A percentile compares a stretch with the other conserved stretches of the same genome.
These are phyloP conservation scores for Quambalaria eucalypti DNA, from an alignment of 1,284 basidiomycete species.

Conservation along the genomic window DNA sequence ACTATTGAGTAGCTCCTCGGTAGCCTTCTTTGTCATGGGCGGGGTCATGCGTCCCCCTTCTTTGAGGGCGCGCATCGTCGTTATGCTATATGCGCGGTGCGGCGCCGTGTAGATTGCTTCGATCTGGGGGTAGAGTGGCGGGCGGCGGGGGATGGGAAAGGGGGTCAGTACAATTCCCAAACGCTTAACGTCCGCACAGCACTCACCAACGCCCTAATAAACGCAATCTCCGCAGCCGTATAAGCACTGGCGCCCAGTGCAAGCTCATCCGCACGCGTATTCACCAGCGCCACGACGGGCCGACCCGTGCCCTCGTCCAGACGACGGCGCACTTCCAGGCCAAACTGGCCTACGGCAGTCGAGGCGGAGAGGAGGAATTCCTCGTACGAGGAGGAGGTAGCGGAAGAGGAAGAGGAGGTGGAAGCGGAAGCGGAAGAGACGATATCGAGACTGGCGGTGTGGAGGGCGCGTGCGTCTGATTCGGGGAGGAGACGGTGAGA, in stretches of 20 bases:
- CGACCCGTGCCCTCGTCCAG: too few species aligned
- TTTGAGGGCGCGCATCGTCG: conserved; percentile 51
- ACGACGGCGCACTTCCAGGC: too few species aligned
- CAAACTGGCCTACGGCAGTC: too few species aligned
- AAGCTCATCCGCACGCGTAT: conserved; percentile 28
- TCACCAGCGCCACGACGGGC: conserved; percentile 36
- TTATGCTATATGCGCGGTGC: conserved; percentile 63
- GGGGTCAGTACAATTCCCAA: not conserved
- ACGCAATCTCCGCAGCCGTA: conserved; percentile 23
- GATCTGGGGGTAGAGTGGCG: conserved; percentile 52
- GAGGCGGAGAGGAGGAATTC: too few species aligned
- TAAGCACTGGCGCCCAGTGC: conserved; percentile 35
- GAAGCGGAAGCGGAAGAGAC: too few species aligned
- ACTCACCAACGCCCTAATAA: conserved; percentile 26
- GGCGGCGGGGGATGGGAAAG: not conserved
- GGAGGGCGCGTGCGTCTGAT: too few species aligned
- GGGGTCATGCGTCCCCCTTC: conserved; percentile 48
- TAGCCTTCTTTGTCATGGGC: conserved; percentile 65
- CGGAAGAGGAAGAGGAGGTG: too few species aligned
- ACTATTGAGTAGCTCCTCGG: conserved; percentile 63
- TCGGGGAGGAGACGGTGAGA: too few species aligned
- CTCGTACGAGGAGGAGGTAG: too few species aligned
- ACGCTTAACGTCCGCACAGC: not conserved
- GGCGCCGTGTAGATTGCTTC: conserved; percentile 77
- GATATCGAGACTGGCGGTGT: too few species aligned